Evolutionary conservation across 768 basidiomycete genomes (phyloP).

Genomic region (Termitomyces sp.): DNA sequence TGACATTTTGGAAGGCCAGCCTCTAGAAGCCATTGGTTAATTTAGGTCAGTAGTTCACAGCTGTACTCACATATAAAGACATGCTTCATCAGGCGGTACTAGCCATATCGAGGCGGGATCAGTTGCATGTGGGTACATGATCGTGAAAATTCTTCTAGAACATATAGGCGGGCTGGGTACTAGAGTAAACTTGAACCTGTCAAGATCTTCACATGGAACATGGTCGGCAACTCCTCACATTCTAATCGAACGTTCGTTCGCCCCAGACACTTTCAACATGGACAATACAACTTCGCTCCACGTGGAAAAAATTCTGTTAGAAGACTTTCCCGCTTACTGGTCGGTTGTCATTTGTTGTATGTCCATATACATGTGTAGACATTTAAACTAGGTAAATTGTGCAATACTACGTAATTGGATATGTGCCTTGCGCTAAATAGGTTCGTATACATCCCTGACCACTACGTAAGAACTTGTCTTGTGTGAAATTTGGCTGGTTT

Average conservation of each 20-base stretch:
- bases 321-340: background rate
- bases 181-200: background rate
- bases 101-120: background rate
- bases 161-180: background rate
- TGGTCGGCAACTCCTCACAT: too few species aligned
- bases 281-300: background rate
- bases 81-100: background rate
- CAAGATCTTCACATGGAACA: background rate
- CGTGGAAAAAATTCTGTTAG: background rate
- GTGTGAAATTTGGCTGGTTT: background rate
- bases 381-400: background rate
- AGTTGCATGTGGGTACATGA: background rate
- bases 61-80: background rate
- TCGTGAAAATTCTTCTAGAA: background rate
- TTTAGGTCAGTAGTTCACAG: background rate
- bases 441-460: background rate
- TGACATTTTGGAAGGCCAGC: background rate
- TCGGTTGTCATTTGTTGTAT: background rate
- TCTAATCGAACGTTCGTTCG: background rate
- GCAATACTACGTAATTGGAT: background rate
- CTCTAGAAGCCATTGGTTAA: background rate
- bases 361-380: background rate
- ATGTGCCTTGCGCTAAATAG: background rate
- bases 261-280: background rate
- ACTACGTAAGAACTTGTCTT: background rate